Conservation (phyloP, 176 grass and related monocot genomes). For the Carex scoparia region DNA sequence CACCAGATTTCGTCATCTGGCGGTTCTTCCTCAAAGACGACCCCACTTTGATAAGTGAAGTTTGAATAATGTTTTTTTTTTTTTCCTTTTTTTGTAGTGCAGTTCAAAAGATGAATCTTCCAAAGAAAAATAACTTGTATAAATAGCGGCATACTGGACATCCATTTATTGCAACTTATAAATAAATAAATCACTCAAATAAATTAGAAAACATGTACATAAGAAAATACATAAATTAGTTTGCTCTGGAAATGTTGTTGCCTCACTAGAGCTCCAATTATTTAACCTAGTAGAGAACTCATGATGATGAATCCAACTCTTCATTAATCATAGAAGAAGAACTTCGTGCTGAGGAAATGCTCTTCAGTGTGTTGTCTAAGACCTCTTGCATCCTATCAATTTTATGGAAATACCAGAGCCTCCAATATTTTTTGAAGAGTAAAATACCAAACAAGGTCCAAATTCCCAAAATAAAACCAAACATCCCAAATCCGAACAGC, state of each 20-base stretch:
- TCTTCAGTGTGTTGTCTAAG: slow-evolving; percentile 18
- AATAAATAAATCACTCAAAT: neutral
- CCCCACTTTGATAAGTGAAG: neutral
- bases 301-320: neutral
- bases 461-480: slow-evolving; percentile 46
- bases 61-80: neutral
- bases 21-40: too few species aligned
- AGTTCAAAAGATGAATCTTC: neutral
- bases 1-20: too few species aligned
- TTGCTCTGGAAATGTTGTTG: neutral
- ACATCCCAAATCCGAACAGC: slow-evolving; percentile 33
- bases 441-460: slow-evolving; percentile 55
- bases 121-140: neutral
- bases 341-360: neutral
- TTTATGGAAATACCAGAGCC: slow-evolving; percentile 26
- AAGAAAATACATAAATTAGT: neutral
- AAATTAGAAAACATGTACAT: neutral
- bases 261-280: neutral
- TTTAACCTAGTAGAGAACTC: neutral
- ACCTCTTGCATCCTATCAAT: slow-evolving; percentile 40
- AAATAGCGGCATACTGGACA: neutral
- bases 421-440: slow-evolving; percentile 28
- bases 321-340: neutral
- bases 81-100: neutral
- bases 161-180: neutral